A percentile compares a stretch with the other conserved stretches of the same genome.
Conservation (phyloP, 225 moss, liverwort and hornwort genomes). For the Marchantia paleacea region DNA sequence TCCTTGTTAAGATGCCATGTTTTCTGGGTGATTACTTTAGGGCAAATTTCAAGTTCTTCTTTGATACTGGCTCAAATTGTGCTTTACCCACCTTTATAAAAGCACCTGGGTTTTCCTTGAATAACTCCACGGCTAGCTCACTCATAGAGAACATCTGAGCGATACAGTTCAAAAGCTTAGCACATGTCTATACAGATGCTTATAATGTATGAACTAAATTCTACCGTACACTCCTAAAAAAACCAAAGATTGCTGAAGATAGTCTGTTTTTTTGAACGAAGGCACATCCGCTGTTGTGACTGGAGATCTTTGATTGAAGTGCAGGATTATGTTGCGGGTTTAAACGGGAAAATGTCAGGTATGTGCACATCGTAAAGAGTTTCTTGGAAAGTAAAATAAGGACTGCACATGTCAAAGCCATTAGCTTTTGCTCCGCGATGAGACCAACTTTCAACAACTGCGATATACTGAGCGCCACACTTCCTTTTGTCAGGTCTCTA, state of each 20-base stretch:
- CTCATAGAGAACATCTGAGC: conserved; percentile 94
- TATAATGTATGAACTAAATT: neutral
- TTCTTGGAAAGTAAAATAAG: too few species aligned
- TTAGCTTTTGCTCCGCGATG: too few species aligned
- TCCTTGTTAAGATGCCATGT: neutral
- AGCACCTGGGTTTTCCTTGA: conserved; percentile 66
- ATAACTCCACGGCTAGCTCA: conserved; percentile 78
- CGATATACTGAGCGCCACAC: too few species aligned
- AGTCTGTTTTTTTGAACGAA: neutral
- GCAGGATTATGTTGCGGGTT: too few species aligned
- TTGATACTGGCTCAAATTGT: neutral
- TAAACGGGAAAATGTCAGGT: too few species aligned
- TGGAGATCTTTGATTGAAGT: neutral
- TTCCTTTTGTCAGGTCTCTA: too few species aligned
- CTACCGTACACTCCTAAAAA: too few species aligned
- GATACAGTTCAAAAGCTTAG: neutral
- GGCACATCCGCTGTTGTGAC: neutral
- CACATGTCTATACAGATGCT: neutral
- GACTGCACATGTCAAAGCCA: too few species aligned
- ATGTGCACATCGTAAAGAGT: too few species aligned
- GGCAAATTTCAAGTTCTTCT: neutral
- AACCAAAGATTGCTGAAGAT: neutral
- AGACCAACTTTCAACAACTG: too few species aligned
- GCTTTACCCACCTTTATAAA: conserved; percentile 61
- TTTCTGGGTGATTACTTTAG: neutral